phyloP scores from a whole-genome alignment of 2,329 filamentous ascomycete species.

The Aspergillus versicolor region DNA sequence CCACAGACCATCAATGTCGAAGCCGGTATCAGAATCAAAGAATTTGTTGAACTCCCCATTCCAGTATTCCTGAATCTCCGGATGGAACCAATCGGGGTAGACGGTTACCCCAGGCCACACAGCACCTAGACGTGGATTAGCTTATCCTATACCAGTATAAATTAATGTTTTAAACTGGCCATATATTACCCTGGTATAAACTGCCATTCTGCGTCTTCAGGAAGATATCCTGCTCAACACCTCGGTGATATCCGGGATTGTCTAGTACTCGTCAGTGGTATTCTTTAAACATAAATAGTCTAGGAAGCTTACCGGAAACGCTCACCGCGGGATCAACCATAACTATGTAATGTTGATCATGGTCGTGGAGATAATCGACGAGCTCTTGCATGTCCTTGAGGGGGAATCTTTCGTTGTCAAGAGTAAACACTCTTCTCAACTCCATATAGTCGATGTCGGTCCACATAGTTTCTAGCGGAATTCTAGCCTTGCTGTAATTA shows the following conservation, averaged over 20 bases:
- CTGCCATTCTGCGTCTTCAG: conserved; percentile 55
- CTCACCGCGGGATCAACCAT: conserved; percentile 68
- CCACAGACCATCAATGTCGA: conserved; percentile 77
- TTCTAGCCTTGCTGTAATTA: conserved; percentile 43
- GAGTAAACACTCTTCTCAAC: conserved; percentile 38
- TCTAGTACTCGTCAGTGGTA: conserved; percentile 27
- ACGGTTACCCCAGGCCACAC: conserved; percentile 75
- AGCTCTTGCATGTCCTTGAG: conserved; percentile 59
- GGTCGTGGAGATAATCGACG: conserved; percentile 63
- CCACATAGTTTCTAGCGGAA: conserved; percentile 48
- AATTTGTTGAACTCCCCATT: conserved; percentile 64
- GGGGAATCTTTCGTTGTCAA: conserved; percentile 40
- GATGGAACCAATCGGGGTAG: conserved; percentile 76
- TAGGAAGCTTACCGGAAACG: conserved; percentile 26
- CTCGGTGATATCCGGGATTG: conserved; percentile 61
- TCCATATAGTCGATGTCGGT: conserved; percentile 48
- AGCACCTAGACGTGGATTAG: conserved; percentile 49
- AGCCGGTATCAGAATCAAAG: conserved; percentile 62
- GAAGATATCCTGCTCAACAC: conserved; percentile 58
- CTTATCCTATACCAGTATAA: not conserved
- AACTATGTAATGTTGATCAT: conserved; percentile 69
- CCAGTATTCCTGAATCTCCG: conserved; percentile 67
- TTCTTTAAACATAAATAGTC: not conserved
- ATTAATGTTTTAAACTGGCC: not conserved
- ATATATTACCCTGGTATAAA: conserved; percentile 46